Conservation (phyloP, 352 stramenopile genomes). For the Globisporangium emineosum region DNA sequence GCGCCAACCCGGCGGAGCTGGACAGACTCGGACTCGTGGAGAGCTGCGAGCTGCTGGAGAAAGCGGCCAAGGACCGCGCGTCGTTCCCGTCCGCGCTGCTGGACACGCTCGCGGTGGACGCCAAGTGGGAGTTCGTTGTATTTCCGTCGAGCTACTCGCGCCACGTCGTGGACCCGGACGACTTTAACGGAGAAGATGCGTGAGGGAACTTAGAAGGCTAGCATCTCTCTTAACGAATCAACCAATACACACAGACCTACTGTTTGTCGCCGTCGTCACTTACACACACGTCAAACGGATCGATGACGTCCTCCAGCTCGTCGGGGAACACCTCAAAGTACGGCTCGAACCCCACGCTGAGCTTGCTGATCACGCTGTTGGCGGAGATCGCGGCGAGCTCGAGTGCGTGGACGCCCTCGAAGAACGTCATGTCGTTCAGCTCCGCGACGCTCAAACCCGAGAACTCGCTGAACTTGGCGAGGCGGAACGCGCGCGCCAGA, state of each 20-base stretch:
- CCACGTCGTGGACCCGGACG: slow-evolving; percentile 41
- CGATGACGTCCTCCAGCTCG: slow-evolving; percentile 29
- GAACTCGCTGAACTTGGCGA: slow-evolving; percentile 58
- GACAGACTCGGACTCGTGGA: slow-evolving; percentile 20
- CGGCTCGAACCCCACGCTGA: slow-evolving; percentile 16
- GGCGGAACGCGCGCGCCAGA: slow-evolving; percentile 43
- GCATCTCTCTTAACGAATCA: neutral
- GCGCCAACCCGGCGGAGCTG: slow-evolving; percentile 17
- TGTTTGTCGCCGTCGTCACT: neutral
- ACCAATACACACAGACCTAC: neutral
- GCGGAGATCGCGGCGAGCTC: slow-evolving; percentile 12
- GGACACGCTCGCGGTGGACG: slow-evolving; percentile 29
- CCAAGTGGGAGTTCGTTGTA: slow-evolving; percentile 29
- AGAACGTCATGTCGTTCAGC: slow-evolving; percentile 19
- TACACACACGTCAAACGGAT: slow-evolving; percentile 26
- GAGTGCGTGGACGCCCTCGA: slow-evolving; percentile 21
- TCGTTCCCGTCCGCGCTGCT: slow-evolving; percentile 22
- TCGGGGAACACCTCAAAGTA: slow-evolving; percentile 36
- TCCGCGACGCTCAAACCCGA: slow-evolving; percentile 17
- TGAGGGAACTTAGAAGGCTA: neutral
- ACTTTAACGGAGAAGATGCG: slow-evolving; percentile 13
- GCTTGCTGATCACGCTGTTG: slow-evolving; percentile 13
- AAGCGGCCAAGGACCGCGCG: slow-evolving; percentile 10
- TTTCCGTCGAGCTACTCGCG: slow-evolving; percentile 31
- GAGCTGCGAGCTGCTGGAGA: slow-evolving; percentile 30